Base-by-base conservation (phyloP, 345 rosid species). In the Raphanus raphanistrum region DNA sequence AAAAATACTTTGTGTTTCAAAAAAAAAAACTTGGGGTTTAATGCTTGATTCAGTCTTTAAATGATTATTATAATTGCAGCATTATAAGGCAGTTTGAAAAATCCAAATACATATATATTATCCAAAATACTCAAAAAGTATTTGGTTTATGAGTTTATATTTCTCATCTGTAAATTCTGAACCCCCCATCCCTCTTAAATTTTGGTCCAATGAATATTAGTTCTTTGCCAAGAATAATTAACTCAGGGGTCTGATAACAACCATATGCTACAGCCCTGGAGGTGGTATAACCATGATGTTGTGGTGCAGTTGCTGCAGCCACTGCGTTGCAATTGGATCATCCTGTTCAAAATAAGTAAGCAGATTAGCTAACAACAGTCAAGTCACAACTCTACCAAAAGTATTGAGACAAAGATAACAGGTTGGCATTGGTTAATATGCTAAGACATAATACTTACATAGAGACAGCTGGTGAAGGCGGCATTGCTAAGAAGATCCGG, bases 291-390 rank as follows among this genome's bases (percentile, higher is more conserved):
- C 75, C 2, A 83, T 85, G 1, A 95, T 86, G 58, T 84, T 87
- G 75, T 81, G 84, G 76, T 92, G 90, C 86, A 95, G 76, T 72
- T 91, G 96, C 52, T 91, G 89, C 72, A 91, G 90, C 96, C 94
- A 92, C 50, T 86, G 79, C 82, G 85, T 88, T 12, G 97, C 88
- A 13, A 88, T 80, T 67, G 80, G 89, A 74, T 95, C 99, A 64
- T 92, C 99, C 99, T 91, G 88, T 68, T 38, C 59, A 62, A 62
- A 52, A 5, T 55, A 79, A 63, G 60, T 21, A 52, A 27, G 12
- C 32, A 29, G 36, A 68, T 68, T 38, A 70, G 57, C 74, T 36
- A 26, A 26, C 33, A 36, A 73, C 59, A 73, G 36, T 16, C 15
- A 59, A 58, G 15, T 35, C 12, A 10, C 50, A 43, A 11, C 50